Base-by-base conservation (phyloP, 139 green algal genomes). In the Chlorella sp. region DNA sequence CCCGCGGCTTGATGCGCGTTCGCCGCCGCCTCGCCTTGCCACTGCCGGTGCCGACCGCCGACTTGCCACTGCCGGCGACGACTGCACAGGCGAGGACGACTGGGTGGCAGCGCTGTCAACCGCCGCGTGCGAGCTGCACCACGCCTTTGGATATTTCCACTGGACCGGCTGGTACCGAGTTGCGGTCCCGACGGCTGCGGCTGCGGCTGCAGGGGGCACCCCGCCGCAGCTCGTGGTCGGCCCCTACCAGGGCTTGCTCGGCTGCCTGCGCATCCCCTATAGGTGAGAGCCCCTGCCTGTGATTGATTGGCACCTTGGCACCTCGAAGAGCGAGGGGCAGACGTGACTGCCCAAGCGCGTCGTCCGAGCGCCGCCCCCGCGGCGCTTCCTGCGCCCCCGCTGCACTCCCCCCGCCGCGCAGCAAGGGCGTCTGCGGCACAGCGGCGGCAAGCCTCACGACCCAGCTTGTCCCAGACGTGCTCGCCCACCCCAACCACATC, bases 391-490 rank as follows among this genome's bases (percentile, higher is more conserved):
- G 53, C 9, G 19, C 53, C 7, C 7, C 11, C 17, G 53, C 14
- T 8, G 9, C 17, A 9, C 53, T 41, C 25, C 58, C 25, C 46
- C 8, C n/a, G 12, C 8, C 46, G 12, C 12, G 46, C 68, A 66
- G 56, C 71, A 68, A 68, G 56, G 87, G 87, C 14, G 87, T 91
- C 53, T 91, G 87, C 67, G 87, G 87, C 2, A 73, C 87, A n/a
- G 84, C 84, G 15, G 87, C 87, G 0, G 41, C 61, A 3, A 65
- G 12, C 4, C 51, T 33, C n/a, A 27, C 41, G 17, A 89, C 82
- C 11, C 84, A 90, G 82, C 82, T 90, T 15, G 87, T 91, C 29
- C 82, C 74, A 5, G 80, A 90, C 48, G 87, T 91, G 36, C 78
- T 86, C 42, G 41, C 55, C 7, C 89, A 89, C 58, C 84, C 82